phyloP scores from a whole-genome alignment of 331 rosid species.

The Rhamnella rubrinervis region DNA sequence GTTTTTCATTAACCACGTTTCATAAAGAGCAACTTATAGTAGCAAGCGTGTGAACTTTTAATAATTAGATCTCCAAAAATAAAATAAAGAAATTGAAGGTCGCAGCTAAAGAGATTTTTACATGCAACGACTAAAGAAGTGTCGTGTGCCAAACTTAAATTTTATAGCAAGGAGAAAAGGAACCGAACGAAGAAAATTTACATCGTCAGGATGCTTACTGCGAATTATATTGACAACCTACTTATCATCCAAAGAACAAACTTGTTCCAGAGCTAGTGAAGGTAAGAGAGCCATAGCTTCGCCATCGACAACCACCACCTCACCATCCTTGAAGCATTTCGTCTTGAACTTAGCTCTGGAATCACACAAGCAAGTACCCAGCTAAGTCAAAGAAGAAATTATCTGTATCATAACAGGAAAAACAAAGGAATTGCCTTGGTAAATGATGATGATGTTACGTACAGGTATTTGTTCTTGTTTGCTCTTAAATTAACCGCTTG shows the following conservation, averaged over 20 bases:
- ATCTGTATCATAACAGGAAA: not conserved
- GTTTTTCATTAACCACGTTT: no score
- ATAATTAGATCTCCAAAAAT: no score
- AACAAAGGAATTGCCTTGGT: constrained; percentile 10
- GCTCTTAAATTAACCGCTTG: constrained; percentile 49
- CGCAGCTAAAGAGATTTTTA: no score
- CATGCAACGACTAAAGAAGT: no score
- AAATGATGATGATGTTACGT: constrained; percentile 31
- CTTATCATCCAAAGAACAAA: constrained; percentile 11
- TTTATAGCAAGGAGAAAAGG: no score
- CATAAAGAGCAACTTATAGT: no score
- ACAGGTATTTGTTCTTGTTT: constrained; percentile 63
- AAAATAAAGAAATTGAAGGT: no score
- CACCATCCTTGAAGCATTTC: constrained; percentile 64
- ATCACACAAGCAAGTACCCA: constrained; percentile 20
- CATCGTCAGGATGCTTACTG: not conserved
- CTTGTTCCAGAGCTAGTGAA: constrained; percentile 32
- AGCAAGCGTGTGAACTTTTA: no score
- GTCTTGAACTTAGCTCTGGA: constrained; percentile 72
- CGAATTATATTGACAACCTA: not conserved
- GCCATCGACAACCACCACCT: constrained; percentile 55
- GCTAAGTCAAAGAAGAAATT: constrained; percentile 17
- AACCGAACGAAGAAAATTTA: no score
- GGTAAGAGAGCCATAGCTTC: constrained; percentile 76
- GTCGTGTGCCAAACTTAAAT: no score